A percentile compares a stretch with the other conserved stretches of the same genome.
phyloP scores from a whole-genome alignment of 1,284 basidiomycete genomes.

The Exobasidium cylindrosporum region DNA sequence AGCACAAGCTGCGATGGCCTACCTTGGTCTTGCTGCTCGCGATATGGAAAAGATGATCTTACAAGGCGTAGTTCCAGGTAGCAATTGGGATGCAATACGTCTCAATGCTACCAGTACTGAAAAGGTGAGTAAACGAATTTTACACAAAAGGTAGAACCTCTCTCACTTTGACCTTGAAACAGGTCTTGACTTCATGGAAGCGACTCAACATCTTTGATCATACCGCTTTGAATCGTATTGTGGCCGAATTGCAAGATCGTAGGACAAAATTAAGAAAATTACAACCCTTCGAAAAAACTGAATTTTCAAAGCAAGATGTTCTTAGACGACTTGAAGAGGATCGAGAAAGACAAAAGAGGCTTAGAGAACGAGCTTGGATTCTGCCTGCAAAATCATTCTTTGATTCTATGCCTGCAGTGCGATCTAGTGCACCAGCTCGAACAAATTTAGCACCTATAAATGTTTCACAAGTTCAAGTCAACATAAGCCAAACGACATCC shows the following conservation, averaged over 20 bases:
- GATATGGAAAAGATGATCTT: slow-evolving; percentile 21
- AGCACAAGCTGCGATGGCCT: slow-evolving; percentile 18
- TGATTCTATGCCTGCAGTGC: slow-evolving; percentile 9
- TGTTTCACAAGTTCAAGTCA: background rate
- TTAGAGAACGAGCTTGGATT: slow-evolving; percentile 84
- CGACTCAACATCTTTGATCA: slow-evolving; percentile 48
- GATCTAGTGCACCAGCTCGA: background rate
- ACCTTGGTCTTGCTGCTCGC: slow-evolving; percentile 16
- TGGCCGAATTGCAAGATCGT: slow-evolving; percentile 54
- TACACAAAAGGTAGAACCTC: background rate
- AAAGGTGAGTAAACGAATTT: slow-evolving; percentile 11
- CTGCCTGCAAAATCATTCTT: slow-evolving; percentile 63
- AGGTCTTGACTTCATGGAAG: slow-evolving; percentile 26
- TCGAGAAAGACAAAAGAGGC: slow-evolving; percentile 84
- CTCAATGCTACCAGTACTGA: slow-evolving; percentile 24
- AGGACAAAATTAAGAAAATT: slow-evolving; percentile 3
- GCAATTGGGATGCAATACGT: slow-evolving; percentile 26
- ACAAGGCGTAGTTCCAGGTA: slow-evolving; percentile 24
- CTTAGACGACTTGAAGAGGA: slow-evolving; percentile 63
- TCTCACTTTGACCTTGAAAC: background rate
- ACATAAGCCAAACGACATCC: background rate
- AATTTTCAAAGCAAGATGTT: slow-evolving; percentile 11
- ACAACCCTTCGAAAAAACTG: background rate
- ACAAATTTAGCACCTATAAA: background rate
- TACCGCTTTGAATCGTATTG: slow-evolving; percentile 81